Evolutionary conservation across 495 filamentous ascomycete genomes (phyloP).

Genomic region (Bryoglossum gracile): DNA sequence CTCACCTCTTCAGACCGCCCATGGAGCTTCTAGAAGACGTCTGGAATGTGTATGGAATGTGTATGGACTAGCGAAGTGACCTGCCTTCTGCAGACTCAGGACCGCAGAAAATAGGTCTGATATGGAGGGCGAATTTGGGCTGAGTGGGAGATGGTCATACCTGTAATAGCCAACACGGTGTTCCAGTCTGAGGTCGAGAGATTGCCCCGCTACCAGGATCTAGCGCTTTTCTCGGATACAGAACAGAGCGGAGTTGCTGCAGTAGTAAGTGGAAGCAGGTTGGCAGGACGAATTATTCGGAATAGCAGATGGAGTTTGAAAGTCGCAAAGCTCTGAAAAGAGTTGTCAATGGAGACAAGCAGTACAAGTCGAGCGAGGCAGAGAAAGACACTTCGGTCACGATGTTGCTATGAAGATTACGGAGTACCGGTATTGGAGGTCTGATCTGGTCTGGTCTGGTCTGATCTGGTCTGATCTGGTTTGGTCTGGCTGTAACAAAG

Average conservation of each 20-base stretch:
- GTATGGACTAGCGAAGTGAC: too few species aligned
- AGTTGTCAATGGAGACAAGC: neutral
- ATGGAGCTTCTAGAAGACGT: neutral
- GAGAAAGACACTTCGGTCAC: constrained; percentile 1
- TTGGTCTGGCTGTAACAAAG: constrained; percentile 10
- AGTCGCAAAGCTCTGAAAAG: neutral
- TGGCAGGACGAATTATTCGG: neutral
- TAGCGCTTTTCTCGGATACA: constrained; percentile 10
- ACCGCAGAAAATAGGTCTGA: neutral
- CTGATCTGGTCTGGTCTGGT: too few species aligned
- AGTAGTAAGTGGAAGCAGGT: too few species aligned
- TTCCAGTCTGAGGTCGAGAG: constrained; percentile 8
- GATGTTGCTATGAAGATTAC: constrained; percentile 16
- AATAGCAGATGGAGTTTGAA: constrained; percentile 1
- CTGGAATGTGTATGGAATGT: too few species aligned
- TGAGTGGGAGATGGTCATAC: constrained; percentile 12
- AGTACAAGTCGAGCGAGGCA: neutral
- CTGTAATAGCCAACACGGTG: constrained; percentile 13
- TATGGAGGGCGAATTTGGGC: neutral
- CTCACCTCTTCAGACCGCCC: neutral
- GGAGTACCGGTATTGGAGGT: constrained; percentile 8
- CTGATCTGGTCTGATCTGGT: too few species aligned
- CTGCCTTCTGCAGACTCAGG: neutral
- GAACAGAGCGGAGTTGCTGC: neutral
- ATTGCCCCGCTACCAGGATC: constrained; percentile 22